These are phyloP conservation scores for Candida freyschussii DNA, from an alignment of 1,139 yeast genomes.

Conservation along the genomic window DNA sequence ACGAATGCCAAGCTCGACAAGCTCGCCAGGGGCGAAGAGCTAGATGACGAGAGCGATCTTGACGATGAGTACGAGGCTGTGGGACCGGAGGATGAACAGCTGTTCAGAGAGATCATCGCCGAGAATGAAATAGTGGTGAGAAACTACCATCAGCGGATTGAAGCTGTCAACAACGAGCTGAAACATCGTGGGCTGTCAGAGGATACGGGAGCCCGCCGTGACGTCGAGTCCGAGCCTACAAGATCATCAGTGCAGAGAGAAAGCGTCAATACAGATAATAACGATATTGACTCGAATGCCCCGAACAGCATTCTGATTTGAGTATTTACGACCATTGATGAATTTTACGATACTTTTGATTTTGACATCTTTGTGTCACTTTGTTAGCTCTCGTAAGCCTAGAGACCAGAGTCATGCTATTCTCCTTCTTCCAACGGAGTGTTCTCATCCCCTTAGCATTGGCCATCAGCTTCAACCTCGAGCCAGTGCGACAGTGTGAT, in stretches of 20 bases:
- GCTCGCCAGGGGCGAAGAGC: slow-evolving; percentile 14
- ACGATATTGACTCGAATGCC: slow-evolving; percentile 17
- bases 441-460: no score
- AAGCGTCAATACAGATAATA: slow-evolving; percentile 19
- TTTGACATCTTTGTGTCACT: slow-evolving; percentile 6
- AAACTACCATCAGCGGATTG: slow-evolving; percentile 20
- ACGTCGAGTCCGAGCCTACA: slow-evolving; percentile 1
- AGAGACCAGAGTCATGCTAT: neutral
- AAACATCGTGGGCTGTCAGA: slow-evolving; percentile 17
- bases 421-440: neutral
- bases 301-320: slow-evolving; percentile 20
- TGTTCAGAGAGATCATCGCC: slow-evolving; percentile 20
- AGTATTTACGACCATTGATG: neutral
- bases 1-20: slow-evolving; percentile 21
- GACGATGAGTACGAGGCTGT: slow-evolving; percentile 18
- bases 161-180: slow-evolving; percentile 21
- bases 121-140: slow-evolving; percentile 22
- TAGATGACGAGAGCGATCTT: slow-evolving; percentile 14
- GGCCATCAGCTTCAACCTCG: slow-evolving; percentile 6
- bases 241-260: neutral
- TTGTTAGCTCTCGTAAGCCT: slow-evolving; percentile 1
- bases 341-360: neutral
- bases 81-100: slow-evolving; percentile 13
- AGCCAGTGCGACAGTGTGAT: slow-evolving; percentile 4
- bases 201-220: neutral